Evolutionary conservation across 257 asterid genomes (phyloP).

Genomic region (Salvia splendens): DNA sequence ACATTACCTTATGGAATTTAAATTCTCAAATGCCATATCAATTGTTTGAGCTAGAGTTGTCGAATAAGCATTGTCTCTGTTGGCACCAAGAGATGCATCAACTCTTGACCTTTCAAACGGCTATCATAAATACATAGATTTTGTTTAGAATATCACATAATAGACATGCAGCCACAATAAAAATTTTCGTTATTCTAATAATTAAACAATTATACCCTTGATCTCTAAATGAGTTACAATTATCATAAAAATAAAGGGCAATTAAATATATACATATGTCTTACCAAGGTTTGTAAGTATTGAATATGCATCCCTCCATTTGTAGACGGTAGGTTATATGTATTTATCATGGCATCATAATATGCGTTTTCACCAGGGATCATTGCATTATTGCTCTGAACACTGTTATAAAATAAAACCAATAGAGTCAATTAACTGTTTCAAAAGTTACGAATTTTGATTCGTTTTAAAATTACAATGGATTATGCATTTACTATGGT

Average conservation of each 20-base stretch:
- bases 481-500: no score
- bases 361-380: not conserved
- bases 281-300: slow-evolving; percentile 22
- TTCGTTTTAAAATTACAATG: not conserved
- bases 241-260: no score
- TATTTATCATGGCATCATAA: not conserved
- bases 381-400: not conserved
- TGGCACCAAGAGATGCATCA: slow-evolving; percentile 4
- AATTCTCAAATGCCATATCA: not conserved
- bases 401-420: no score
- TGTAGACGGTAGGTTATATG: slow-evolving; percentile 10
- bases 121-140: slow-evolving; percentile 8
- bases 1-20: slow-evolving; percentile 24
- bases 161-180: no score
- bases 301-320: slow-evolving; percentile 14
- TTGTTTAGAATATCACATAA: no score
- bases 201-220: no score
- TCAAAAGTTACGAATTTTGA: not conserved
- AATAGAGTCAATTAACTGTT: no score
- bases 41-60: not conserved
- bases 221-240: no score
- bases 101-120: slow-evolving; percentile 25
- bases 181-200: no score
- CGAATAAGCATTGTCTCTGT: not conserved
- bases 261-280: not conserved